These are phyloP conservation scores for Drechmeria coniospora DNA, from an alignment of 2,329 filamentous ascomycete species.

Conservation along the genomic window DNA sequence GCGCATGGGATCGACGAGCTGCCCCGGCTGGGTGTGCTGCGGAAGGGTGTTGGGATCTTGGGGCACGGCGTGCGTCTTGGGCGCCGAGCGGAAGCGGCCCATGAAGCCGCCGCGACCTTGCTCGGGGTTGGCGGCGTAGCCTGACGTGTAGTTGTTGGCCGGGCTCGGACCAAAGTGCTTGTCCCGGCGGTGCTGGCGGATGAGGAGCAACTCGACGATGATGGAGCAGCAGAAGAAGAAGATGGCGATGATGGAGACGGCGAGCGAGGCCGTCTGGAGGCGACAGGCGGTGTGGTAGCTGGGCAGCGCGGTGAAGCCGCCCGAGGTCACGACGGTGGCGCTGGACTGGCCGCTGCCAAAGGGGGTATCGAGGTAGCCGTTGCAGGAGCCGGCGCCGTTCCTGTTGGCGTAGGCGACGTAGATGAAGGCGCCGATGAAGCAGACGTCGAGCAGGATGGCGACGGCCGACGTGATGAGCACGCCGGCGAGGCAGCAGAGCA, in stretches of 20 bases:
- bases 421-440: conserved; percentile 63
- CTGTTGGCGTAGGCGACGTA: conserved; percentile 67
- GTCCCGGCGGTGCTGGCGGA: conserved; percentile 57
- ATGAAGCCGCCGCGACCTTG: conserved; percentile 15
- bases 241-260: conserved; percentile 61
- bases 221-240: conserved; percentile 64
- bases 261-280: conserved; percentile 62
- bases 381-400: conserved; percentile 51
- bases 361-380: conserved; percentile 43
- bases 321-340: conserved; percentile 28
- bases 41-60: conserved; percentile 19
- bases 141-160: conserved; percentile 43
- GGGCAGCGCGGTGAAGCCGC: conserved; percentile 32
- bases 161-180: conserved; percentile 47
- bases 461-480: conserved; percentile 56
- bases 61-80: conserved; percentile 8
- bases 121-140: conserved; percentile 18
- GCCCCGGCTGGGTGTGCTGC: conserved; percentile 22
- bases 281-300: conserved; percentile 44
- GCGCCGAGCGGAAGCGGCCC: conserved; percentile 17
- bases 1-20: conserved; percentile 21
- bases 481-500: conserved; percentile 70
- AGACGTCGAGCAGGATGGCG: conserved; percentile 60
- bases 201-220: conserved; percentile 50
- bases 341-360: conserved; percentile 49